Base-by-base conservation (phyloP, 441 rosid genomes). In the Daphne laureola region DNA sequence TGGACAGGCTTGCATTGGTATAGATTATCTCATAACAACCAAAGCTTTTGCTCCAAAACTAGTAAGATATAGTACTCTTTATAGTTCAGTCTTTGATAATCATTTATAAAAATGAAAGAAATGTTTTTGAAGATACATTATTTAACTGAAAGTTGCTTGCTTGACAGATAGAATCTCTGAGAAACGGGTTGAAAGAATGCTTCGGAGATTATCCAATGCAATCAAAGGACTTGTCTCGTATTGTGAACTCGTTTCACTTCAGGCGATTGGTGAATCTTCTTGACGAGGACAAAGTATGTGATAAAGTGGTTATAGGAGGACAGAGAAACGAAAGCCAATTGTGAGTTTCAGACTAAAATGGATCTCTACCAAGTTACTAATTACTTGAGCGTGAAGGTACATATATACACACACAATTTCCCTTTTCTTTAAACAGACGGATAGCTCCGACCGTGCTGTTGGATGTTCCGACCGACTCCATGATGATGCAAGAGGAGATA, bases 401-500 rank as follows among this genome's bases (percentile, higher is more conserved):
- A n/a, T n/a, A n/a, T n/a, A n/a, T n/a, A n/a, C n/a, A n/a, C n/a
- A n/a, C n/a, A n/a, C n/a, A n/a, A n/a, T n/a, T 65, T 61, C 31
- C 1, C 43, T 36, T 7, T 12, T 12, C 18, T 60, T 3, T 11
- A 52, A 21, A 59, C 52, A 81, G 92, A 60, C 78, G 64, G 73
- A 84, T 84, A 14, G 64, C 81, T 75, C 92, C 92, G 15, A 82
- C 88, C 15, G 55, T 82, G 64, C 66, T 81, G 65, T 57, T 84
- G 41, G 86, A 79, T 15, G 79, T 70, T 4, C 92, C 82, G 21
- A 69, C 68, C 53, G 88, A 81, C 54, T 75, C 92, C 9, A 15
- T 51, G 71, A 72, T 84, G 17, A 81, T 84, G 88, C 74, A 57
- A 51, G 88, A 84, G 70, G 92, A 84, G 67, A 84, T 81, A 51